Conservation (phyloP, 129 eudicot genomes). For the Pittosporum tobira region DNA sequence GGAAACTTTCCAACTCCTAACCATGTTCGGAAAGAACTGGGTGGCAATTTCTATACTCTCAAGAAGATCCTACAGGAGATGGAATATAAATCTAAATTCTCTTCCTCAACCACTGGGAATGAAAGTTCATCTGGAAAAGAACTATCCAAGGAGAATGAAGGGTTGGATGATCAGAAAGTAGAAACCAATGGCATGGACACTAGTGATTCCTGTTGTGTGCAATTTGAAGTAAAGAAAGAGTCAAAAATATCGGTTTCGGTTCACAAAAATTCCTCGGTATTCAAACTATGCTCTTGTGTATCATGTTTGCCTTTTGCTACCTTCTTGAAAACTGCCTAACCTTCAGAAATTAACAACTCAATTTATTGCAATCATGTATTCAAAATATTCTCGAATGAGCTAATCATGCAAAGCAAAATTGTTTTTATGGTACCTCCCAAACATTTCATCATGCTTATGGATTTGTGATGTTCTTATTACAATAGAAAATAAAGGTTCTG, state of each 20-base stretch:
- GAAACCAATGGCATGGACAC: conserved; percentile 1
- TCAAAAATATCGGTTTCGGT: conserved; percentile 11
- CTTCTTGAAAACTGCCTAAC: too few relatives aligned
- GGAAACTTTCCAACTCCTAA: conserved; percentile 53
- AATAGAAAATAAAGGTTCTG: too few relatives aligned
- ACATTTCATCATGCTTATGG: too few relatives aligned
- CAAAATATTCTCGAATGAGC: too few relatives aligned
- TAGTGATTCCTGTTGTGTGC: conserved; percentile 5
- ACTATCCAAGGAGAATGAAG: conserved; percentile 10
- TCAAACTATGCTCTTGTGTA: too few relatives aligned
- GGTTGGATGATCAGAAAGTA: conserved; percentile 8
- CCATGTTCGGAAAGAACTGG: conserved; percentile 37
- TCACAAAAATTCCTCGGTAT: conserved; percentile 1
- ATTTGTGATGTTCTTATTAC: too few relatives aligned
- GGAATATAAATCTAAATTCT: conserved; percentile 24
- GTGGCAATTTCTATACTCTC: conserved; percentile 45
- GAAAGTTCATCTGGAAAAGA: conserved; percentile 11
- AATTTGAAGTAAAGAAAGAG: conserved; percentile 8
- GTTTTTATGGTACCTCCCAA: too few relatives aligned
- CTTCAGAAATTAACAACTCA: too few relatives aligned
- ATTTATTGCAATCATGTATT: too few relatives aligned
- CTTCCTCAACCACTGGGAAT: conserved; percentile 11
- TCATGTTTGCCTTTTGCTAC: conserved; percentile 2
- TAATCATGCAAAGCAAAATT: too few relatives aligned
- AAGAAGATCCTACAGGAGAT: conserved; percentile 51